phyloP scores from a whole-genome alignment of 495 filamentous ascomycete species.

The Neurospora cerealis region DNA sequence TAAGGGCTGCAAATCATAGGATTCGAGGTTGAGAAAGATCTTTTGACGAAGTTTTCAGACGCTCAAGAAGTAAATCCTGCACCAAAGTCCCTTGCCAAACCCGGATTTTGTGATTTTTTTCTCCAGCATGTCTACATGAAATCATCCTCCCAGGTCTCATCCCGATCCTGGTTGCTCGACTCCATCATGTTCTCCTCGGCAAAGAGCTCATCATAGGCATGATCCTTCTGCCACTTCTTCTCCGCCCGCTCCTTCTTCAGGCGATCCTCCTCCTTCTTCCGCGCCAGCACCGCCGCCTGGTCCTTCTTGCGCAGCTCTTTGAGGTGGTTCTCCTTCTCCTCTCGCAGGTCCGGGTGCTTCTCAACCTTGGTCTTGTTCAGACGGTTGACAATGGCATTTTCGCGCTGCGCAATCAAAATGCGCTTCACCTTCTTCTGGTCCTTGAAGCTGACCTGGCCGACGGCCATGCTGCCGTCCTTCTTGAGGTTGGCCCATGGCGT shows the following conservation, averaged over 20 bases:
- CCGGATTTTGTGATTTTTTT: background rate
- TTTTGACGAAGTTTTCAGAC: background rate
- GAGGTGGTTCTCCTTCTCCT: conserved; percentile 67
- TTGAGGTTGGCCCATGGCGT: conserved; percentile 96
- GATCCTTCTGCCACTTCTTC: conserved; percentile 86
- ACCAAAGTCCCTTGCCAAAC: background rate
- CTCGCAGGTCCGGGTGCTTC: conserved; percentile 67
- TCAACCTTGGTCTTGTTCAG: conserved; percentile 92
- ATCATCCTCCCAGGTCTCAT: conserved; percentile 55
- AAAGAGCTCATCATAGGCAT: conserved; percentile 85
- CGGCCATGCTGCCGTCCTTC: conserved; percentile 94
- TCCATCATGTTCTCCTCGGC: conserved; percentile 54
- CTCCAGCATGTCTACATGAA: conserved; percentile 47
- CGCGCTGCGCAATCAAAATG: conserved; percentile 62
- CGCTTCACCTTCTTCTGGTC: conserved; percentile 81
- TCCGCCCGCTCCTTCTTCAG: conserved; percentile 71
- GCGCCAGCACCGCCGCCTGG: conserved; percentile 52
- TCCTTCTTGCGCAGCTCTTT: conserved; percentile 60
- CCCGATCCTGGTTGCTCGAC: conserved; percentile 59
- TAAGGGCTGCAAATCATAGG: no score
- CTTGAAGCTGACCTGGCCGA: conserved; percentile 90
- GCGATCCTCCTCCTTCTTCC: conserved; percentile 69
- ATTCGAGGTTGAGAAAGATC: background rate
- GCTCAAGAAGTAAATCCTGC: background rate
- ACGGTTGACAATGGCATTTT: conserved; percentile 87